phyloP scores from a whole-genome alignment of 169 alveolate genomes.

The Cryptosporidium bovis region DNA sequence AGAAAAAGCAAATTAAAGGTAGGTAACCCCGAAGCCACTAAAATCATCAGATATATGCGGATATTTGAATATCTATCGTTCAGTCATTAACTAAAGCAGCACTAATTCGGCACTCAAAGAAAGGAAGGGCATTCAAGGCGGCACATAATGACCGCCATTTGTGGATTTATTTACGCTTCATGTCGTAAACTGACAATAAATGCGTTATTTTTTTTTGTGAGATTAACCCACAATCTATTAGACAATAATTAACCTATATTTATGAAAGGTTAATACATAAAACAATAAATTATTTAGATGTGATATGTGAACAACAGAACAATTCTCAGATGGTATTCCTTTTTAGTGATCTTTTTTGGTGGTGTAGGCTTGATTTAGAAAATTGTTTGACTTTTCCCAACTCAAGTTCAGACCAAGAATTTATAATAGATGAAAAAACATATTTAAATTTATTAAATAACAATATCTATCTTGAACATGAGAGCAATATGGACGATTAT shows the following conservation, averaged over 20 bases:
- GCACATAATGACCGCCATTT: slow-evolving; percentile 37
- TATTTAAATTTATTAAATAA: not conserved
- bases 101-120: no score
- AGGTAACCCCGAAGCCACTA: no score
- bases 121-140: not conserved
- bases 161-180: slow-evolving; percentile 70
- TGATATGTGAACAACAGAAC: not conserved
- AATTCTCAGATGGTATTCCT: slow-evolving; percentile 1
- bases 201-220: no score
- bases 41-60: no score
- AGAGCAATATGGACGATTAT: slow-evolving; percentile 15
- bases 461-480: slow-evolving; percentile 47
- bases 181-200: slow-evolving; percentile 57
- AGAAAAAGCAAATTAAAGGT: no score
- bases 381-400: not conserved
- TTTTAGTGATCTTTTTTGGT: slow-evolving; percentile 27
- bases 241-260: not conserved
- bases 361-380: slow-evolving; percentile 49
- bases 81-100: no score
- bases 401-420: not conserved
- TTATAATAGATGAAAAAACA: not conserved
- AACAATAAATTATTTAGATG: no score
- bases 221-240: no score
- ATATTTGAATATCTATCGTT: no score
- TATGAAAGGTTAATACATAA: not conserved